A percentile compares a stretch with the other conserved stretches of the same genome.
Evolutionary conservation across 2,329 filamentous ascomycete genomes (phyloP).

Genomic region (Cordyceps cateniannulata): DNA sequence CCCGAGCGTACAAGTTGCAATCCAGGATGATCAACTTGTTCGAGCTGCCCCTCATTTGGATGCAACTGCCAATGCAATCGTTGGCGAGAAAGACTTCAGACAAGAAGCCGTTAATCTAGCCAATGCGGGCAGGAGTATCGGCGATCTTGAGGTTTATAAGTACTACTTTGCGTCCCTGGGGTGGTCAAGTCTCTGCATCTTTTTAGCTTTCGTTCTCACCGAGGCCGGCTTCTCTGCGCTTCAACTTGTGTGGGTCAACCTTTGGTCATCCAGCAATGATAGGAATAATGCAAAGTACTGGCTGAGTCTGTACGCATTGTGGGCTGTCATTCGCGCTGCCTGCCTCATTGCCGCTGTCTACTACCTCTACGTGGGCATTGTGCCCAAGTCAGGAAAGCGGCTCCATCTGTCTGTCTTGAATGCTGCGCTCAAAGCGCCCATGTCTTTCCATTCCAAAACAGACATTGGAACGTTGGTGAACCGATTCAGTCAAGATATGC

Average conservation of each 20-base stretch:
- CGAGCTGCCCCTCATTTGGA: slow-evolving; percentile 8
- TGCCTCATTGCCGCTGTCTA: neutral
- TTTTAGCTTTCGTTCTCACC: neutral
- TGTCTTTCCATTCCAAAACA: slow-evolving; percentile 7
- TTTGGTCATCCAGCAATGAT: slow-evolving; percentile 9
- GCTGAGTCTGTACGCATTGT: slow-evolving; percentile 6
- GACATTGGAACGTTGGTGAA: slow-evolving; percentile 11
- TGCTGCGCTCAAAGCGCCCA: slow-evolving; percentile 9
- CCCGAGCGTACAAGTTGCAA: slow-evolving; percentile 3
- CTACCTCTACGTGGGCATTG: slow-evolving; percentile 8
- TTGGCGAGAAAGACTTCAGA: slow-evolving; percentile 6
- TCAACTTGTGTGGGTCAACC: slow-evolving; percentile 1
- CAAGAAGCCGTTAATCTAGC: slow-evolving; percentile 8
- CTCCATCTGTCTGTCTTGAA: slow-evolving; percentile 9
- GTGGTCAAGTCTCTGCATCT: neutral
- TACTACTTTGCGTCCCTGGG: slow-evolving; percentile 13
- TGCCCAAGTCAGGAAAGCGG: slow-evolving; percentile 5
- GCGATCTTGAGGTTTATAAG: slow-evolving; percentile 12
- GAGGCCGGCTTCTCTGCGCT: neutral
- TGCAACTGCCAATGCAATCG: slow-evolving; percentile 12
- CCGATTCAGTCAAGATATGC: slow-evolving; percentile 15
- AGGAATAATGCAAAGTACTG: slow-evolving; percentile 7
- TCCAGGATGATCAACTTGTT: slow-evolving; percentile 9
- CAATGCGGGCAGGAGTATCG: slow-evolving; percentile 1
- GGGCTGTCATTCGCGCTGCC: neutral